Percentiles rank a stretch among this genome's conserved stretches.
These are phyloP conservation scores for Venturiaceae sp. DNA, from an alignment of 2,329 filamentous ascomycete species.

Conservation along the genomic window DNA sequence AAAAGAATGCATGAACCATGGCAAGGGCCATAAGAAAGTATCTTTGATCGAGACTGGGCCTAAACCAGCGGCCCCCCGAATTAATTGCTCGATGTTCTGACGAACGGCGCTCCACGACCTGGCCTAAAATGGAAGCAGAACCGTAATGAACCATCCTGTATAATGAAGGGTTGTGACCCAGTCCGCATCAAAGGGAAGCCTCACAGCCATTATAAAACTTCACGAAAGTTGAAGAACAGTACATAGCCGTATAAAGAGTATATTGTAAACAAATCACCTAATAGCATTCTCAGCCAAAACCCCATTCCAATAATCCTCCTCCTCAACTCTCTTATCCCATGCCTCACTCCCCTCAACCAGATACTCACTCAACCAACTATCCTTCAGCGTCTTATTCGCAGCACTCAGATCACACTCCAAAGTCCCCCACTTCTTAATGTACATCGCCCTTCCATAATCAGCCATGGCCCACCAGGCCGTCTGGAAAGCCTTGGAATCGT, in stretches of 20 bases:
- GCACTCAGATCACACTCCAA: slow-evolving; percentile 7
- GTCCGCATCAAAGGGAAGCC: too few species aligned
- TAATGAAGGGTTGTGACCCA: too few species aligned
- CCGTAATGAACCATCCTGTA: too few species aligned
- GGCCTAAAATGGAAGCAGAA: background rate
- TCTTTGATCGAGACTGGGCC: background rate
- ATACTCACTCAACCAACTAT: slow-evolving; percentile 10
- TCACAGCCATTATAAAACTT: too few species aligned
- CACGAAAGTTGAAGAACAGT: background rate
- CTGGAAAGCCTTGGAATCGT: slow-evolving; percentile 11
- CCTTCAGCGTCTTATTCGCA: slow-evolving; percentile 7
- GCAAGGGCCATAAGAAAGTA: too few species aligned
- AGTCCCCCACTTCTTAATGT: slow-evolving; percentile 12
- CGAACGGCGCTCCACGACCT: background rate
- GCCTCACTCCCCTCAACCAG: background rate
- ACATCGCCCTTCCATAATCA: slow-evolving; percentile 10
- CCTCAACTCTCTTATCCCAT: background rate
- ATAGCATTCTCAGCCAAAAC: background rate
- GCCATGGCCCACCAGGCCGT: slow-evolving; percentile 10
- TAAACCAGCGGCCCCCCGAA: background rate
- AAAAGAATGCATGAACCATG: too few species aligned
- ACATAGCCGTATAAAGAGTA: background rate
- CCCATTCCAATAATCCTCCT: slow-evolving; percentile 6
- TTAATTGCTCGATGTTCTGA: background rate
- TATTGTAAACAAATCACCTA: background rate